Conservation (phyloP, 1,284 basidiomycete species). For the Ustilago bromivora region DNA sequence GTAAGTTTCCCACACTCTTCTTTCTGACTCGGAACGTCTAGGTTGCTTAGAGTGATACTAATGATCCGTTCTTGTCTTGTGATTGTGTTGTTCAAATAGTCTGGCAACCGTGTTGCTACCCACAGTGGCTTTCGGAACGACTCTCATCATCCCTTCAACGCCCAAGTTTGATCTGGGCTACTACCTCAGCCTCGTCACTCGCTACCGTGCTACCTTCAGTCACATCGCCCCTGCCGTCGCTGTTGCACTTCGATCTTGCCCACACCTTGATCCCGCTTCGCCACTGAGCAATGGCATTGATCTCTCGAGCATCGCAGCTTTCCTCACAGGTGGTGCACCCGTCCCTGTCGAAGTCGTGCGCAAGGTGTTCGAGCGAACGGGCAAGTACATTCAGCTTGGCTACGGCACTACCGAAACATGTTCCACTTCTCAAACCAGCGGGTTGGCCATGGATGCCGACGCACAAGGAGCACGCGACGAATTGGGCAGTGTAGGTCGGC, state of each 20-base stretch:
- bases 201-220: slow-evolving; percentile 68
- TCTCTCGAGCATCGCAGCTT: slow-evolving; percentile 66
- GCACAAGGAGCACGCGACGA: slow-evolving; percentile 28
- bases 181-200: slow-evolving; percentile 68
- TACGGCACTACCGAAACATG: slow-evolving; percentile 58
- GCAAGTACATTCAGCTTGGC: slow-evolving; percentile 67
- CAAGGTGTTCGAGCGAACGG: slow-evolving; percentile 68
- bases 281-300: slow-evolving; percentile 58
- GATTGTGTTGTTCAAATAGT: not conserved
- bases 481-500: slow-evolving; percentile 51
- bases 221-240: slow-evolving; percentile 71
- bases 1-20: not conserved
- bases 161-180: slow-evolving; percentile 67
- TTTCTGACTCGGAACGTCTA: not conserved
- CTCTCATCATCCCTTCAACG: slow-evolving; percentile 62
- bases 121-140: slow-evolving; percentile 67
- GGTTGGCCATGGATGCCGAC: slow-evolving; percentile 35
- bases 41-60: not conserved
- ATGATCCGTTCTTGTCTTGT: not conserved
- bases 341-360: slow-evolving; percentile 68
- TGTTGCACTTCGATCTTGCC: slow-evolving; percentile 68
- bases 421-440: slow-evolving; percentile 41
- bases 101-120: slow-evolving; percentile 66
- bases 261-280: slow-evolving; percentile 49
- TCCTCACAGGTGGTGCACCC: slow-evolving; percentile 70